phyloP scores from a whole-genome alignment of 2,329 filamentous ascomycete species.

The Diaporthe amygdali region DNA sequence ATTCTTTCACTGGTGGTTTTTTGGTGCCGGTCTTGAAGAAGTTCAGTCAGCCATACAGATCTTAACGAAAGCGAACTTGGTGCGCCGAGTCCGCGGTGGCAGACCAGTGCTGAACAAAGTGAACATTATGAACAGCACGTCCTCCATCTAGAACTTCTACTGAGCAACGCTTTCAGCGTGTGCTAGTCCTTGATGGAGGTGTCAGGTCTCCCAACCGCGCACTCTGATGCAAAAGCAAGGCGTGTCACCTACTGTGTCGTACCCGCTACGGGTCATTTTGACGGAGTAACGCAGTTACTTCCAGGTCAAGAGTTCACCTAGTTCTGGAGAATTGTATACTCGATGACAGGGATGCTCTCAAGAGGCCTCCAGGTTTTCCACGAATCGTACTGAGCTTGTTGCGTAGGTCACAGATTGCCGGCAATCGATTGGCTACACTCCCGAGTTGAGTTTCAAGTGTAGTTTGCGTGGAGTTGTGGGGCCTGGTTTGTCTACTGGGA shows the following conservation, averaged over 20 bases:
- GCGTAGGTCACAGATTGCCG: neutral
- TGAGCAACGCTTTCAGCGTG: too few species aligned
- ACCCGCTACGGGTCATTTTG: constrained; percentile 13
- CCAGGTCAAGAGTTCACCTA: too few species aligned
- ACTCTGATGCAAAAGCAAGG: neutral
- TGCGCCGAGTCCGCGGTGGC: too few species aligned
- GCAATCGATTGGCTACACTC: constrained; percentile 5
- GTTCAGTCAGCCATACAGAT: neutral
- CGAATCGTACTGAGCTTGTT: neutral
- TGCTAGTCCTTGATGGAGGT: too few species aligned
- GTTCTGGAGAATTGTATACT: neutral
- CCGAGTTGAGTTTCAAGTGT: neutral
- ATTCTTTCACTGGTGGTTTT: constrained; percentile 1
- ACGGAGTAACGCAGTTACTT: neutral
- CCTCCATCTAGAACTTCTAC: too few species aligned
- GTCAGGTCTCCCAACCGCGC: too few species aligned
- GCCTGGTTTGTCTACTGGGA: neutral
- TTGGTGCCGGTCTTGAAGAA: neutral
- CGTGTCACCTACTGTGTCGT: constrained; percentile 1
- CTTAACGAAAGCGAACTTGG: too few species aligned
- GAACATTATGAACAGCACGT: too few species aligned
- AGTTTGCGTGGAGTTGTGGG: neutral
- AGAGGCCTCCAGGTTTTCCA: neutral
- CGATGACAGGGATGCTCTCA: neutral
- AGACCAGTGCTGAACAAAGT: too few species aligned